Evolutionary conservation across 2,329 filamentous ascomycete genomes (phyloP).

Genomic region (Laburnicola sp.): DNA sequence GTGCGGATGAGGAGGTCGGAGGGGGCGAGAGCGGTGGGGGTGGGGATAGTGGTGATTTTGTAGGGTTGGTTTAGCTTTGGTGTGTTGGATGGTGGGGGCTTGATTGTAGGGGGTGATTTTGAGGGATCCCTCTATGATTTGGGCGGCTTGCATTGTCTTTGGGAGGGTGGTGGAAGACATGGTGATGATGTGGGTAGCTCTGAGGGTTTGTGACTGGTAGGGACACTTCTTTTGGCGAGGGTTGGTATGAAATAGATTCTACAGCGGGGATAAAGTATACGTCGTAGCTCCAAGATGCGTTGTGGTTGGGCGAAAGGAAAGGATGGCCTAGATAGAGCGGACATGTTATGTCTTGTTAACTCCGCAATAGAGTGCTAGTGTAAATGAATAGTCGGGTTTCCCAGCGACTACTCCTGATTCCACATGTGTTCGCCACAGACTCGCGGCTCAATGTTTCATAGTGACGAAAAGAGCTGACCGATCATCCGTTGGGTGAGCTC

Average conservation of each 20-base stretch:
- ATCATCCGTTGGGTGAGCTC: constrained; percentile 29
- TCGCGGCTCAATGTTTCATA: constrained; percentile 26
- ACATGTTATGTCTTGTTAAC: constrained; percentile 3
- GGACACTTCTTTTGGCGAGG: background rate
- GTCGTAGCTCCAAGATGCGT: background rate
- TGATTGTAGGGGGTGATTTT: background rate
- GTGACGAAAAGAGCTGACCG: constrained; percentile 28
- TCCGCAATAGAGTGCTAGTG: constrained; percentile 2
- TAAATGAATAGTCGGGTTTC: background rate
- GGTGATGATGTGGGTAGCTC: background rate
- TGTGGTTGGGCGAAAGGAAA: background rate
- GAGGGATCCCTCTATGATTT: constrained; percentile 49
- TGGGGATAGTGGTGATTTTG: constrained; percentile 53
- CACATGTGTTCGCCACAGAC: too few relatives aligned
- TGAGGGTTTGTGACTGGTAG: background rate
- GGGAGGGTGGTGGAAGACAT: constrained; percentile 39
- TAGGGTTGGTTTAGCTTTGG: constrained; percentile 59
- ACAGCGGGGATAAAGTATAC: background rate
- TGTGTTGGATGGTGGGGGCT: background rate
- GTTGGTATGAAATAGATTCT: background rate
- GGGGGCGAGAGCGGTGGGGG: constrained; percentile 52
- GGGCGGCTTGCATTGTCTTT: constrained; percentile 53
- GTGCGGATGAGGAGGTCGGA: constrained; percentile 64
- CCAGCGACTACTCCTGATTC: background rate
- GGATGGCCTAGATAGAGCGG: background rate